Evolutionary conservation across 768 basidiomycete genomes (phyloP), one percentile per base, ranked within the genome.

Genomic region (Lentinula sp.): DNA sequence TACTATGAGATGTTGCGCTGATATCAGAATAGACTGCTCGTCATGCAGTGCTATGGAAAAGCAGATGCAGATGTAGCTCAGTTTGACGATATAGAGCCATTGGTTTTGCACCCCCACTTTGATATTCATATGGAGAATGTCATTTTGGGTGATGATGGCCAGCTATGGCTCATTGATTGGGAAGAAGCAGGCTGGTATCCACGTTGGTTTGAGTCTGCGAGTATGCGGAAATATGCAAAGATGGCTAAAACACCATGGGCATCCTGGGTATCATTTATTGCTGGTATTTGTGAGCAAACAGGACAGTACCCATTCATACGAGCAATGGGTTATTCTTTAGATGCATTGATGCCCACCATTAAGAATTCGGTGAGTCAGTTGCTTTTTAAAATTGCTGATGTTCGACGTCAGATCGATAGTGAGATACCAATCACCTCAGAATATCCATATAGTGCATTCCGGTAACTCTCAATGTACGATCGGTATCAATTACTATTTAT

Each of bases 91-190:
- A 32, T n/a, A 10, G 28, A 42, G 59, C 28, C 45, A 51, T 16
- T 68, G 32, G 66, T 70, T 23, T 48, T 21, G 21, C 21, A 68
- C 46, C 61, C 60, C 7, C 67, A 70, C 39, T 21, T 43, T 18
- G 69, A 70, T 57, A 48, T 70, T 2, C 52, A 65, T 49, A 35
- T 64, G 55, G 57, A 58, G 13, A 67, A 70, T 57, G 61, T 70
- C 48, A 61, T 69, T 46, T 35, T 68, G 8, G 67, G 57, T 31
- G 60, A 63, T 5, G 66, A 65, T 23, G 68, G 66, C 4, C 50
- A 37, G 18, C 32, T 70, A 2, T 70, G 66, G 66, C 52, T 70
- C 48, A 58, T 69, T 35, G 69, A 70, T 61, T 69, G 67, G 66
- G 68, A 28, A n/a, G 55, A 50, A 23, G 51, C 68, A 3, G 67